These are phyloP conservation scores for Scopulariopsis brevicaulis DNA, from an alignment of 2,329 filamentous ascomycete genomes.

Conservation along the genomic window DNA sequence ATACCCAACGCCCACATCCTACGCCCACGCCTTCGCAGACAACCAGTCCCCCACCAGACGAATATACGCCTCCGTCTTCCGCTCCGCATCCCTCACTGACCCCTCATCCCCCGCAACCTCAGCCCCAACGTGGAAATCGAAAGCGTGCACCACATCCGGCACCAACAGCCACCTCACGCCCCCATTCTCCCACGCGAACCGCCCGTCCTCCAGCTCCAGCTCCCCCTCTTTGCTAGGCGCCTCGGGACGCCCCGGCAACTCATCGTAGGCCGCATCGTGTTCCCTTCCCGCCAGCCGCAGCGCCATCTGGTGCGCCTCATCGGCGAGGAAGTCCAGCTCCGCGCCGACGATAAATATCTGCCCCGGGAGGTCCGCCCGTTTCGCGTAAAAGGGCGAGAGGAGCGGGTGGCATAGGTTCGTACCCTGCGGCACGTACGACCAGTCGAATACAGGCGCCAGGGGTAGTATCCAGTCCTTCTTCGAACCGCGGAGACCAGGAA, in stretches of 20 bases:
- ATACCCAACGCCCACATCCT: not conserved
- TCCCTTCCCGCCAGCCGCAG: constrained; percentile 10
- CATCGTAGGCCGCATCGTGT: not conserved
- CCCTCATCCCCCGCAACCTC: constrained; percentile 15
- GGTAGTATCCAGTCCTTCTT: constrained; percentile 8
- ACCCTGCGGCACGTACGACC: constrained; percentile 19
- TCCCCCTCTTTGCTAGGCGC: constrained; percentile 4
- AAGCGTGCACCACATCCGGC: constrained; percentile 28
- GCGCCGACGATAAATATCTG: constrained; percentile 23
- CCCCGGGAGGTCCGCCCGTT: constrained; percentile 17
- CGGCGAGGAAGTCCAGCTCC: constrained; percentile 22
- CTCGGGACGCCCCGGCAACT: constrained; percentile 8
- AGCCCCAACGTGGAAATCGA: constrained; percentile 16
- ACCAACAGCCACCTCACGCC: constrained; percentile 27
- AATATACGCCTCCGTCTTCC: constrained; percentile 18
- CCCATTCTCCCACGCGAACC: constrained; percentile 20
- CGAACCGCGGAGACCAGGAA: constrained; percentile 10
- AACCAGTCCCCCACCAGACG: constrained; percentile 18
- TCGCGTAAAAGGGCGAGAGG: constrained; percentile 20
- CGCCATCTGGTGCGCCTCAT: constrained; percentile 11
- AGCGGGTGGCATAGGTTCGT: constrained; percentile 18
- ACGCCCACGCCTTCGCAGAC: constrained; percentile 15
- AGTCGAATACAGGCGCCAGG: constrained; percentile 16
- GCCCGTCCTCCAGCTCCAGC: constrained; percentile 18
- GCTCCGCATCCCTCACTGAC: constrained; percentile 14